These are phyloP conservation scores for Ogataea ganodermae DNA, from an alignment of 805 yeast genomes.

Conservation along the genomic window DNA sequence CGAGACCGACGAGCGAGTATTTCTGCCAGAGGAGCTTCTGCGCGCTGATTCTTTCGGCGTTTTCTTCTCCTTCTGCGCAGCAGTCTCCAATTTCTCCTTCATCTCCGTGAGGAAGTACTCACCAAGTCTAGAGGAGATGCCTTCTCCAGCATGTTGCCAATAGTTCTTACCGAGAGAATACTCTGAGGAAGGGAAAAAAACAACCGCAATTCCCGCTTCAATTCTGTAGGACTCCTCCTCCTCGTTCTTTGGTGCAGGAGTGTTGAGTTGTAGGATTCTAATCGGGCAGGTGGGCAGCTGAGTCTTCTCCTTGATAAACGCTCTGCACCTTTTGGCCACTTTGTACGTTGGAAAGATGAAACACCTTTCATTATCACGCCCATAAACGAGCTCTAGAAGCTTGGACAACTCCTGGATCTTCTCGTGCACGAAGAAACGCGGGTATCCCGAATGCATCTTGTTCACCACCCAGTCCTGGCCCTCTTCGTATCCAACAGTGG, in stretches of 20 bases:
- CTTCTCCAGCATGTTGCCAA: constrained; percentile 98
- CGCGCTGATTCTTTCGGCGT: constrained; percentile 12
- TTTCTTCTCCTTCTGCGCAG: constrained; percentile 25
- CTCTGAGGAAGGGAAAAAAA: constrained; percentile 67
- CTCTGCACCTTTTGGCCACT: constrained; percentile 84
- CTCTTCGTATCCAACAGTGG: constrained; percentile 89
- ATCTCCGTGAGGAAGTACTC: constrained; percentile 77
- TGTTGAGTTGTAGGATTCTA: constrained; percentile 71
- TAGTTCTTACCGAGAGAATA: constrained; percentile 73
- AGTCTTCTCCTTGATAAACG: constrained; percentile 57
- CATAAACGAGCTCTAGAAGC: constrained; percentile 66
- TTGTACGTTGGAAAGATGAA: constrained; percentile 76
- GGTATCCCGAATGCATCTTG: constrained; percentile 85
- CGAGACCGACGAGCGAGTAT: constrained; percentile 33
- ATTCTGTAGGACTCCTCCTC: constrained; percentile 60
- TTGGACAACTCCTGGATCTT: constrained; percentile 57
- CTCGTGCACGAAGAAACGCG: constrained; percentile 74
- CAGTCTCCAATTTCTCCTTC: constrained; percentile 40
- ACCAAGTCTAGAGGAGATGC: constrained; percentile 87
- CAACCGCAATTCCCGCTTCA: constrained; percentile 73
- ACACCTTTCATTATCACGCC: constrained; percentile 73
- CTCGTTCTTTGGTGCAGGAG: constrained; percentile 62
- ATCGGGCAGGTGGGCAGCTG: constrained; percentile 41
- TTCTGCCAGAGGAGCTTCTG: constrained; percentile 24
- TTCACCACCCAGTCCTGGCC: constrained; percentile 79